Evolutionary conservation across 83 land plant species (phyloP), one percentile per base, ranked within the genome.

Genomic region (Isoetes engelmannii): DNA sequence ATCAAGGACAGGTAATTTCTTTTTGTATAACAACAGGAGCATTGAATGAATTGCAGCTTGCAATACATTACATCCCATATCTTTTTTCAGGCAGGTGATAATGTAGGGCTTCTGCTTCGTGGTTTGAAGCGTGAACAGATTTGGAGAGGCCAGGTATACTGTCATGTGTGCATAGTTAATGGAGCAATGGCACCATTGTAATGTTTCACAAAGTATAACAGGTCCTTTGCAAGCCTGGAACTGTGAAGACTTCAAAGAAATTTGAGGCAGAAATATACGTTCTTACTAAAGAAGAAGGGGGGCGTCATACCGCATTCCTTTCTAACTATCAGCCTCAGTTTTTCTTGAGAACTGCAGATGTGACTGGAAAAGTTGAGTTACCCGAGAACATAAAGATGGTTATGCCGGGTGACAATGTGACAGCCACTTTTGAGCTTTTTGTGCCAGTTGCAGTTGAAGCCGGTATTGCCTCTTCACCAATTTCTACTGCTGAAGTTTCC

Each of bases 361-460:
- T 93, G 37, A 90, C 96, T 73, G 96, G 96, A 10, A 93, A 84
- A 70, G 95, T 93, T 4, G 89, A 90, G 71, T 77, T 93, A 60
- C 96, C 90, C 44, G 98, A 87, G 75, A 75, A 83, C 74, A 88
- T 90, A 8, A 93, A 93, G 87, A 93, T 93, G 98, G 98, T 93
- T 59, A 93, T 93, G 98, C 98, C 98, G 47, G 98, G 98, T 5
- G 98, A 93, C 74, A 93, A 90, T 75, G 84, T 93, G 49, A 93
- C 89, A 41, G 96, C 92, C 57, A 72, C 57, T 60, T 93, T 93
- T 77, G 92, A 93, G 83, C 80, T 93, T 49, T 87, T 87, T 19
- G 64, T 67, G 45, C 85, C 96, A 44, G 87, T 88, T 45, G 90
- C 92, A 44, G 81, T 93, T 75, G 96, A 93, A 72, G 53, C 83